Conservation (phyloP, 169 alveolate genomes). For the Plasmodium inui region DNA sequence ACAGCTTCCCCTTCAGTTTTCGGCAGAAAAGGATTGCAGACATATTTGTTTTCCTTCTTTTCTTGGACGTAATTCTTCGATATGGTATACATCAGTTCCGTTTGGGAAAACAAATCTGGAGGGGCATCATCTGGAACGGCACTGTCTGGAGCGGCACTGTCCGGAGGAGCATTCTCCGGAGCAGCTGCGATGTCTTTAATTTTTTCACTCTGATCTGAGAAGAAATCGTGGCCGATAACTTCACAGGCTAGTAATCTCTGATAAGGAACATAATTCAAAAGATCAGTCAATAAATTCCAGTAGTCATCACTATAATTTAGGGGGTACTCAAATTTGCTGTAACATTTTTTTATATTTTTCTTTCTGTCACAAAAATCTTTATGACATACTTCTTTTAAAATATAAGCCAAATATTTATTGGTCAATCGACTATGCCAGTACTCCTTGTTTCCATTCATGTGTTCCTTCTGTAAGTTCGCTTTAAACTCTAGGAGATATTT, state of each 20-base stretch:
- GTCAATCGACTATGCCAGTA: constrained; percentile 74
- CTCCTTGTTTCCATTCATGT: constrained; percentile 67
- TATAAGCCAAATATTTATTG: constrained; percentile 67
- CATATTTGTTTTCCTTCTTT: constrained; percentile 32
- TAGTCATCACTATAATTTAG: constrained; percentile 70
- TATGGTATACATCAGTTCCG: constrained; percentile 9
- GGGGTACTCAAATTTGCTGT: constrained; percentile 46
- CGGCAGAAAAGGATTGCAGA: constrained; percentile 35
- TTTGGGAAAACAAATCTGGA: constrained; percentile 12
- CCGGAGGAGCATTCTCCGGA: neutral
- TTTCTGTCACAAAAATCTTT: constrained; percentile 31
- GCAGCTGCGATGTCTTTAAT: constrained; percentile 10
- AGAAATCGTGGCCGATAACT: constrained; percentile 70
- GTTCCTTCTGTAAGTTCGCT: constrained; percentile 36
- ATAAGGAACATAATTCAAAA: constrained; percentile 65
- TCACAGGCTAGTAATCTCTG: constrained; percentile 76
- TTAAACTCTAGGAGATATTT: constrained; percentile 44
- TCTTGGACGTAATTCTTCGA: constrained; percentile 52
- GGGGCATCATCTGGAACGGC: neutral
- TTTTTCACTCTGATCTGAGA: constrained; percentile 53
- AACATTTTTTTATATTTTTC: constrained; percentile 62
- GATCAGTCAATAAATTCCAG: constrained; percentile 66
- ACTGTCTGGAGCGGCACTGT: too few species aligned
- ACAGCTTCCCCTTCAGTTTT: neutral
- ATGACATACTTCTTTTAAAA: constrained; percentile 61